Percentiles rank a stretch among this genome's conserved stretches.
Conservation (phyloP, 2,329 filamentous ascomycete genomes). For the Geosmithia flava region DNA sequence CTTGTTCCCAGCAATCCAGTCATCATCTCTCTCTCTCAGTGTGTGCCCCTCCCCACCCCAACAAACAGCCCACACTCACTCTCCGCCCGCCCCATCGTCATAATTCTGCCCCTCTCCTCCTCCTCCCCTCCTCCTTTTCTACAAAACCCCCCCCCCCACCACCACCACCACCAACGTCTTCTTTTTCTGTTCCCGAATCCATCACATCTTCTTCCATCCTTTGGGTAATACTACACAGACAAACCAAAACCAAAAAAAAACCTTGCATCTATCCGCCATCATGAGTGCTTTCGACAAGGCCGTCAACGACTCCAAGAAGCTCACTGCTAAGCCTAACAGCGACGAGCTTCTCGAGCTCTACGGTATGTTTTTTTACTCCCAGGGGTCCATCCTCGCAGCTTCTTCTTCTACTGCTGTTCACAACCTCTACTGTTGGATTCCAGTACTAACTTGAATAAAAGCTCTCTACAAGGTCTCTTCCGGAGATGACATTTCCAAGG, state of each 20-base stretch:
- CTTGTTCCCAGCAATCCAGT: too few relatives aligned
- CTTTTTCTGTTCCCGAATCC: too few relatives aligned
- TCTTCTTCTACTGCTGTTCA: too few relatives aligned
- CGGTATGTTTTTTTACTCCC: constrained; percentile 24
- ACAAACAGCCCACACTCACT: too few relatives aligned
- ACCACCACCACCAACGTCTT: neutral
- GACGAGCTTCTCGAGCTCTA: constrained; percentile 54
- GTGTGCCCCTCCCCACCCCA: too few relatives aligned
- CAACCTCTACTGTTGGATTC: too few relatives aligned
- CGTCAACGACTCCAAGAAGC: constrained; percentile 52
- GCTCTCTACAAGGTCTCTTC: constrained; percentile 46
- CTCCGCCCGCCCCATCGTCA: neutral
- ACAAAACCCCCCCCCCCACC: neutral
- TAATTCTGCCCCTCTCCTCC: too few relatives aligned
- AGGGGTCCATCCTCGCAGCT: neutral
- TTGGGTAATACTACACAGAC: too few relatives aligned
- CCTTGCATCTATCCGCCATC: neutral
- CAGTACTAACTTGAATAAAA: constrained; percentile 11
- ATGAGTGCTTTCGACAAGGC: constrained; percentile 39
- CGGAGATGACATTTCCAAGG: constrained; percentile 43
- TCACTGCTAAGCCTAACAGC: constrained; percentile 50
- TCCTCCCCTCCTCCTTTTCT: neutral
- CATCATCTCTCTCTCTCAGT: too few relatives aligned
- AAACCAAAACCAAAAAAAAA: too few relatives aligned
- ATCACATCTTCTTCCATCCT: neutral